Conservation (phyloP, 2,329 filamentous ascomycete species). For the Tolypocladium guangdongense region DNA sequence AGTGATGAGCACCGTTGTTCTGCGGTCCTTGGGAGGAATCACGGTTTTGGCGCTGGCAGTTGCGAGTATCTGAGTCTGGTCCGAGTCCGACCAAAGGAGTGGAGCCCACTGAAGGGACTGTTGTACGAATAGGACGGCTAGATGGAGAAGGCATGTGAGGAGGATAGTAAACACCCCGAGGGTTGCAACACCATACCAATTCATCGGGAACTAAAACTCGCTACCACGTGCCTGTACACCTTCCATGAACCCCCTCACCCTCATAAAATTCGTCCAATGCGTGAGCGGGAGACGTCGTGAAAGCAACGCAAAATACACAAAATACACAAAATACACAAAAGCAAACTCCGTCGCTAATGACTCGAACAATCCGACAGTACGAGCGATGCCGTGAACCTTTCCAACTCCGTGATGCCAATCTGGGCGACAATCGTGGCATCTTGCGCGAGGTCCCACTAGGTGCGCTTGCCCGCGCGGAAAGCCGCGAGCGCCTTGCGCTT, state of each 20-base stretch:
- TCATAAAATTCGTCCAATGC: background rate
- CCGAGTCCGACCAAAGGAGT: background rate
- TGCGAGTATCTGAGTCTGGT: background rate
- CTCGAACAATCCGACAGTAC: conserved; percentile 2
- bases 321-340: conserved; percentile 2
- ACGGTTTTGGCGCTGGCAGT: too few relatives aligned
- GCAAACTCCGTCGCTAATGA: conserved; percentile 30
- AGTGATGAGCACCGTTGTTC: background rate
- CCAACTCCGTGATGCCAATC: background rate
- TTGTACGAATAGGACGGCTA: background rate
- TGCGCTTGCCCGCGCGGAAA: conserved; percentile 18
- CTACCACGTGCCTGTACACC: background rate
- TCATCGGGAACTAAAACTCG: background rate
- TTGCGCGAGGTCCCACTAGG: conserved; percentile 6
- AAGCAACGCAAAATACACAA: conserved; percentile 2
- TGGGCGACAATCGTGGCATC: background rate
- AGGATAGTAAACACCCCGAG: background rate
- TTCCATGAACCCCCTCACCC: background rate
- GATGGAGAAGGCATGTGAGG: background rate
- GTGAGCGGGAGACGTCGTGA: background rate
- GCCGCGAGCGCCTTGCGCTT: conserved; percentile 31
- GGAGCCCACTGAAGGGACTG: background rate
- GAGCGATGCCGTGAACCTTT: background rate
- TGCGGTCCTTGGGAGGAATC: background rate
- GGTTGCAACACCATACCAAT: background rate